phyloP scores from a whole-genome alignment of 768 basidiomycete species.

The Epithele typhae region DNA sequence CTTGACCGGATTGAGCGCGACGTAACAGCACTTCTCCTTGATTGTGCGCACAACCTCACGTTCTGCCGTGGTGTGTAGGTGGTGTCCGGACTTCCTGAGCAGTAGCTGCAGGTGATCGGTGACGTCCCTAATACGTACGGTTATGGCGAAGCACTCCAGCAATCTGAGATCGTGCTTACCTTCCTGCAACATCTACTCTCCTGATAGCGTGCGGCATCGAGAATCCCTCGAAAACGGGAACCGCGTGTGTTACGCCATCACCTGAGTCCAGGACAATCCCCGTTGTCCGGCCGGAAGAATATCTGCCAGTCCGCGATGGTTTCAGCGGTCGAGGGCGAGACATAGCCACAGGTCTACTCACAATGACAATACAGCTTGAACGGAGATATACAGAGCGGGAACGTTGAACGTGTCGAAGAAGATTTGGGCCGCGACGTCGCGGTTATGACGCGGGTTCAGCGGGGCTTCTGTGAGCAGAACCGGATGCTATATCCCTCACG shows the following conservation, averaged over 20 bases:
- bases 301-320: slow-evolving; percentile 43
- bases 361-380: slow-evolving; percentile 96
- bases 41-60: slow-evolving; percentile 95
- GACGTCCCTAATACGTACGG: slow-evolving; percentile 65
- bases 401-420: slow-evolving; percentile 99
- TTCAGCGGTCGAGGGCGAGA: neutral
- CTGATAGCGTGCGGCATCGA: slow-evolving; percentile 98
- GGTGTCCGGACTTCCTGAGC: slow-evolving; percentile 89
- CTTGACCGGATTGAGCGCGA: slow-evolving; percentile 87
- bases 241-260: slow-evolving; percentile 97
- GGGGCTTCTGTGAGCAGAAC: slow-evolving; percentile 97
- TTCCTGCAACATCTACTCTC: slow-evolving; percentile 92
- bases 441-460: slow-evolving; percentile 92
- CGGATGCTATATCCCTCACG: slow-evolving; percentile 64
- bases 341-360: slow-evolving; percentile 36
- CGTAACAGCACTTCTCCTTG: slow-evolving; percentile 97
- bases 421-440: slow-evolving; percentile 96
- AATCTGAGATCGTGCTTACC: slow-evolving; percentile 38
- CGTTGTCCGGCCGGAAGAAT: slow-evolving; percentile 96
- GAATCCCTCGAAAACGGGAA: slow-evolving; percentile 98
- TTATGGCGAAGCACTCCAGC: neutral
- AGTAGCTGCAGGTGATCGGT: slow-evolving; percentile 95
- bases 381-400: slow-evolving; percentile 92
- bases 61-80: slow-evolving; percentile 95
- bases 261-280: slow-evolving; percentile 99